Evolutionary conservation across 139 green algal genomes (phyloP), one percentile per base, ranked within the genome.

Genomic region (Chlorella sp.): DNA sequence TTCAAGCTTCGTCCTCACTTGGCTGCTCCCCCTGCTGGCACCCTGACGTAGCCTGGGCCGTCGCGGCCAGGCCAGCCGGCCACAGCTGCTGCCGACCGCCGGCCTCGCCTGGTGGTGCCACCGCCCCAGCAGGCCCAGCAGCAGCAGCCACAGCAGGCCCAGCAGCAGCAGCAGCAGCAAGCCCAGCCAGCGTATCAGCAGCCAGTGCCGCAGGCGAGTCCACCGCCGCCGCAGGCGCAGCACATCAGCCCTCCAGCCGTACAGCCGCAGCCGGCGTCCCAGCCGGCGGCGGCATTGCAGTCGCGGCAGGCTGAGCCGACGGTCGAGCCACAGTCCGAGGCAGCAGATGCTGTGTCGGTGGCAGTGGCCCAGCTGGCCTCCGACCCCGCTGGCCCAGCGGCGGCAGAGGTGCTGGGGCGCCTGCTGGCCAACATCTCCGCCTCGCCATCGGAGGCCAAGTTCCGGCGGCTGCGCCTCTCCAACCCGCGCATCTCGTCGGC

Each of bases 401-500:
- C 85, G 39, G 81, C 86, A 23, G 41, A 26, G 3, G 65, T 83
- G 20, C 34, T 90, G 25, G 32, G 26, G 15, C 34, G 28, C 5
- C 68, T 91, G 26, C 69, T 91, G 26, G 34, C 32, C 63, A 88
- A 91, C 55, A 74, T 90, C 5, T 3, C 88, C 18, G 44, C 79
- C 17, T 23, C 36, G 4, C 75, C 88, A 9, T 21, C 39, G 15
- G 74, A 91, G 18, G 15, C 80, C 20, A 91, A 70, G 47, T 83
- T 86, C 57, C 75, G 62, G 17, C 55, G 64, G 32, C 30, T 93
- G 32, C 83, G 87, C 41, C 85, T 93, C 38, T 74, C 69, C 71
- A 93, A 93, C 86, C 74, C 83, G 26, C 85, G 87, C 44, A 88
- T 93, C 20, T 84, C 90, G 75, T 56, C 83, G 9, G 71, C 72